Percentiles rank a stretch among this genome's conserved stretches.
Conservation (phyloP, 176 grass and related monocot genomes). For the Avena insularis region DNA sequence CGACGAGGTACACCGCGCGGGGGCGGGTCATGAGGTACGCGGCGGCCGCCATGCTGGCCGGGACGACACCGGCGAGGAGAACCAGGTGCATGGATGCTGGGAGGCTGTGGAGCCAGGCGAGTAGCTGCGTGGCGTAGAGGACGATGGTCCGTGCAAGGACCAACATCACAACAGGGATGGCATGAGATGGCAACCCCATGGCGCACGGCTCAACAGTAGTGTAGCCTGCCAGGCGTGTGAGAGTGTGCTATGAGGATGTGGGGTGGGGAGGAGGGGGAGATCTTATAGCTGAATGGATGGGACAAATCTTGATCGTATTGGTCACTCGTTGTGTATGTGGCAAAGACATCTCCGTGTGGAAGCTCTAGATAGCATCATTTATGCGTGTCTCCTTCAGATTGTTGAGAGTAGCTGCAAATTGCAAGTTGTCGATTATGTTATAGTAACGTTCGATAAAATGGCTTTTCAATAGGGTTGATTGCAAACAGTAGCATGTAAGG, state of each 20-base stretch:
- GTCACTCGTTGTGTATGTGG: too few species aligned
- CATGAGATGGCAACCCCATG: background rate
- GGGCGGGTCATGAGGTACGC: slow-evolving; percentile 55
- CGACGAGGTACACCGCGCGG: slow-evolving; percentile 62
- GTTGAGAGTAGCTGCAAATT: too few species aligned
- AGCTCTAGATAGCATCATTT: too few species aligned
- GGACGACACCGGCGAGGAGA: slow-evolving; percentile 34
- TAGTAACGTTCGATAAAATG: too few species aligned
- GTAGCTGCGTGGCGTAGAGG: background rate
- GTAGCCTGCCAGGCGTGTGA: background rate
- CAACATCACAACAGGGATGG: background rate
- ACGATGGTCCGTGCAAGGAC: background rate
- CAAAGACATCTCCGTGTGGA: too few species aligned
- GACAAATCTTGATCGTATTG: too few species aligned
- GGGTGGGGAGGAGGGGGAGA: background rate
- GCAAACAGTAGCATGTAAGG: too few species aligned
- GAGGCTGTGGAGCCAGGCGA: background rate
- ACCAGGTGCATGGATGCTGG: slow-evolving; percentile 27
- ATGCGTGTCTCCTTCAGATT: too few species aligned
- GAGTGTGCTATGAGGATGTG: background rate
- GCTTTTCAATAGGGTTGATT: too few species aligned
- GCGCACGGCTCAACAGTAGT: background rate
- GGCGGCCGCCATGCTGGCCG: background rate
- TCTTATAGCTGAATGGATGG: background rate
- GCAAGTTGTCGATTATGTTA: too few species aligned